Evolutionary conservation across 2,329 filamentous ascomycete species (phyloP), one percentile per base, ranked within the genome.

Genomic region (Zymoseptoria pseudotritici): DNA sequence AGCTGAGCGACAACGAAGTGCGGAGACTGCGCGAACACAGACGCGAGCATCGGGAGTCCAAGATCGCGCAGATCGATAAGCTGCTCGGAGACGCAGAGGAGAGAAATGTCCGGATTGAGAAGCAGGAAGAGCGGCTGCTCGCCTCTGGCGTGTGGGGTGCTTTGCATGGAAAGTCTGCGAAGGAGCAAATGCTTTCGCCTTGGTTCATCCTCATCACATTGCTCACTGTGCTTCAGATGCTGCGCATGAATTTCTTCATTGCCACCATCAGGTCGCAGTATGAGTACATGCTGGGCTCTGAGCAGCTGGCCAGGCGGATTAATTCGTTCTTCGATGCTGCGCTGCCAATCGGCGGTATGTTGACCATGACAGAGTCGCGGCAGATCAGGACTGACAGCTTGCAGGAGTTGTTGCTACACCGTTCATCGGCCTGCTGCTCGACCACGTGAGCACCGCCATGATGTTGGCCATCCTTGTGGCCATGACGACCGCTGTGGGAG

Each of bases 191-290:
- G 66, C 74, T 78, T 10, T 89, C 87, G 1, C 87, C 87, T 0
- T 96, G 91, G 91, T 96, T 94, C 72, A 79, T 91, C 42, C 80
- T 96, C 36, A 89, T 96, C 68, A 89, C 89, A 2, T 75, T 91
- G 21, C 91, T 96, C 71, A 96, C 90, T 3, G 73, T 72, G 3
- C 61, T 72, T 31, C 68, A 71, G 56, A 72, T 72, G 70, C 66
- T 71, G 55, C 69, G 78, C 21, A 95, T 96, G 81, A 96, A 96
- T 75, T 96, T 91, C 77, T 95, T 96, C 73, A 90, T 96, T 60
- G 90, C 91, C 2, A 95, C 91, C 5, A 87, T 95, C 64, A 82
- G 88, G 3, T 80, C 86, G 2, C 91, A 96, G 73, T 96, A 96
- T 74, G 83, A 86, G 54, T 87, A 86, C 68, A 82, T 96, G n/a